Evolutionary conservation across 306 rosid genomes (phyloP), one percentile per base, ranked within the genome.

Genomic region (Herpetospermum pedunculosum): DNA sequence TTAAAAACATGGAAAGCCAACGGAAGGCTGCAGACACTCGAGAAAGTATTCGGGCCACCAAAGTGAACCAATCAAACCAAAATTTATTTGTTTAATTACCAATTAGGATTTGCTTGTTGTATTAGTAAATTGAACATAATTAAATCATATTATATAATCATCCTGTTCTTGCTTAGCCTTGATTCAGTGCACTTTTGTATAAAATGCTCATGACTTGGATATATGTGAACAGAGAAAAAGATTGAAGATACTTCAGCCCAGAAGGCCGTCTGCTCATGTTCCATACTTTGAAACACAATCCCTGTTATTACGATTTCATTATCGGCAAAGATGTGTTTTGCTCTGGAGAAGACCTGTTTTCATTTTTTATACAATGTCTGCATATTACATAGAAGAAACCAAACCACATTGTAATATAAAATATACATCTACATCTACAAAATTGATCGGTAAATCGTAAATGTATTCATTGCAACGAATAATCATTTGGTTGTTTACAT

Each of bases 181-280:
- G n/a, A n/a, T n/a, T n/a, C n/a, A n/a, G n/a, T n/a, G n/a, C n/a
- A 47, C 21, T 47, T 47, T 1, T 47, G 52, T 47, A 47, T 4
- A 14, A 47, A 47, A 15, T 15, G 19, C 52, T 16, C 48, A 16
- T 18, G n/a, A n/a, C 55, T 49, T 49, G 2, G 3, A n/a, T 18
- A 49, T 49, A 1, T 44, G 55, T 44, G 18, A 6, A 53, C 76
- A 93, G 98, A 87, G 64, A 89, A 93, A 85, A 93, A 89, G 91
- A 63, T 88, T 30, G 53, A 48, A 60, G 98, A 89, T 79, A 92
- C 91, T 84, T 74, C 86, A 23, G 88, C 92, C 11, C 86, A 85
- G 87, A 93, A 93, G 84, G 88, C 85, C 62, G 87, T 85, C 63
- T 93, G 98, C 76, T 86, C 96, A 7, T 93, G 98, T 89, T 85